Base-by-base conservation (phyloP, 441 rosid species). In the Rhodomyrtus psidioides region DNA sequence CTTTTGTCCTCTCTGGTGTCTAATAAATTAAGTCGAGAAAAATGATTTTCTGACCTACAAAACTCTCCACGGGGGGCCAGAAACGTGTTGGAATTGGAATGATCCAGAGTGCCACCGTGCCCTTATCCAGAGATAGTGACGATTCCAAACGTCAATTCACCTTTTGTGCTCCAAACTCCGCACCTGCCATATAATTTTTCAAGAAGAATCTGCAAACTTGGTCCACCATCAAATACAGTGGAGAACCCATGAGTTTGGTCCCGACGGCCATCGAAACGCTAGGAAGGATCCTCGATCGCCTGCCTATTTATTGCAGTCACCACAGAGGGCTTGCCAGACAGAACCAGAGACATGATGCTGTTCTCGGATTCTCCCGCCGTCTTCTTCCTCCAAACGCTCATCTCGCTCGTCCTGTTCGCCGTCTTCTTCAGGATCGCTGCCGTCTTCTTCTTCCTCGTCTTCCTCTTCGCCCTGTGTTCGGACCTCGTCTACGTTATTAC, bases 261-360 rank as follows among this genome's bases (percentile, higher is more conserved):
- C 79, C 49, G 49, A 2, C 0, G 79, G 49, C 46, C 2, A 2
- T 65, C 26, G 5, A 65, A 65, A 34, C 79, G 9, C 49, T 2
- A 0, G 46, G 79, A 2, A 65, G 49, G 26, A 34, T 34, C 44
- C 79, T 10, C 0, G 24, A 5, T 0, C n/a, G 23, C 21, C n/a
- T 9, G n/a, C 1, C 79, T 70, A 70, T 70, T 70, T 39, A 70
- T 3, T 39, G n/a, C n/a, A 0, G 5, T 39, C 3, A 21, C 79
- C n/a, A 21, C 5, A 1, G 79, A 21, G 79, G 12, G 49, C 39
- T 70, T 0, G 49, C 79, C 0, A 54, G 58, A 10, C 12, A 82
- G 44, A 28, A 16, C 19, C 7, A 21, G 79, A 1, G 16, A 39
- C 49, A 54, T 27, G 58, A 82, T 82, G 83, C 1, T 82, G 49